These are phyloP conservation scores for Rhododendron simsii DNA, from an alignment of 148 eudicot species.

Conservation along the genomic window DNA sequence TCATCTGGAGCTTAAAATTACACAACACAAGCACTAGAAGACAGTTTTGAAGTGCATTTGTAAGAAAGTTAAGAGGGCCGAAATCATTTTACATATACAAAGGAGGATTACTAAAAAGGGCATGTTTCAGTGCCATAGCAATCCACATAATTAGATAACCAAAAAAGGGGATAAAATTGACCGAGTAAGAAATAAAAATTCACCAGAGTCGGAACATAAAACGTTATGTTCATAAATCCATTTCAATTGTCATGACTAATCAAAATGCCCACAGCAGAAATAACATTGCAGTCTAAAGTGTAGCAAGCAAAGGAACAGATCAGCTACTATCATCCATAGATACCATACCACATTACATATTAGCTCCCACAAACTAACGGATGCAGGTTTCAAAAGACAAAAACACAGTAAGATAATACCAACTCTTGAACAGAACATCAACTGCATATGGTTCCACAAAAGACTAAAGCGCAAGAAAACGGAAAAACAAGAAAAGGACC, in stretches of 20 bases:
- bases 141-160: background rate
- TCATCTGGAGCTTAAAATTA: background rate
- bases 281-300: slow-evolving; percentile 4
- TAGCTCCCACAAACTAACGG: background rate
- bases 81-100: background rate
- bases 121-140: background rate
- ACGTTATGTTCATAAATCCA: background rate
- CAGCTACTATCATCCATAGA: background rate
- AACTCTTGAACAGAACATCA: background rate
- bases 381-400: background rate
- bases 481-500: background rate
- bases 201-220: background rate
- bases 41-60: background rate
- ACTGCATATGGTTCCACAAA: slow-evolving; percentile 1
- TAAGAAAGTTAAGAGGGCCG: background rate
- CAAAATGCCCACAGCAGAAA: background rate
- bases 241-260: background rate
- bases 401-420: background rate
- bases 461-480: background rate
- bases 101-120: background rate
- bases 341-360: background rate
- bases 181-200: background rate
- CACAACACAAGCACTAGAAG: background rate
- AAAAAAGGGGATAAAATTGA: background rate
- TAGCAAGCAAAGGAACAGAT: background rate